Evolutionary conservation across 179 eudicot genomes (phyloP).

Genomic region (Actinidia polygama): DNA sequence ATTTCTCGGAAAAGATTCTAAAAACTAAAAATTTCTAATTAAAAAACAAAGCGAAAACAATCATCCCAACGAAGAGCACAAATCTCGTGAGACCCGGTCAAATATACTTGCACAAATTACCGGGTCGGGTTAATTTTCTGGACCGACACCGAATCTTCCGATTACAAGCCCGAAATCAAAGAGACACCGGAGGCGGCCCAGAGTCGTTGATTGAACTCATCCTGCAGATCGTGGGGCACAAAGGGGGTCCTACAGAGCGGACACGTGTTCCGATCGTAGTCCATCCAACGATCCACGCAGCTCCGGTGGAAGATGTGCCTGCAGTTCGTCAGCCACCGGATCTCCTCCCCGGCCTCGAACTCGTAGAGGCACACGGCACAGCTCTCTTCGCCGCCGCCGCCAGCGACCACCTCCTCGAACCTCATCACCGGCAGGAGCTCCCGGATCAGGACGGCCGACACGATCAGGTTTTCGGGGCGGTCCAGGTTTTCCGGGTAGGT

Average conservation of each 20-base stretch:
- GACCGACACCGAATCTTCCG: too few relatives aligned
- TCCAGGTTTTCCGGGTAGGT: not conserved
- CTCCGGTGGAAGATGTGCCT: constrained; percentile 56
- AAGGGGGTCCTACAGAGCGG: constrained; percentile 66
- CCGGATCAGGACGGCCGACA: constrained; percentile 53
- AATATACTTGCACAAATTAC: too few relatives aligned
- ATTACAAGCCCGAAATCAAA: constrained; percentile 20
- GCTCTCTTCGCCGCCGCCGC: constrained; percentile 31
- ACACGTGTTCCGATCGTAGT: constrained; percentile 56
- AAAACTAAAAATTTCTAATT: too few relatives aligned
- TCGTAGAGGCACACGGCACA: constrained; percentile 70
- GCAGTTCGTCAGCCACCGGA: constrained; percentile 56
- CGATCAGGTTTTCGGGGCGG: constrained; percentile 16
- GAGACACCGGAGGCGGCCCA: constrained; percentile 38
- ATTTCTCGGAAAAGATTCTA: too few relatives aligned
- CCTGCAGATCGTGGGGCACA: constrained; percentile 37
- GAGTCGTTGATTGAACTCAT: constrained; percentile 47
- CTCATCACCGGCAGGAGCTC: constrained; percentile 59
- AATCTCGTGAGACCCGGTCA: too few relatives aligned
- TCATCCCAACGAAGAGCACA: too few relatives aligned
- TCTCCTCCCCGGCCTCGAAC: constrained; percentile 46
- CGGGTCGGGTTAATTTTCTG: too few relatives aligned
- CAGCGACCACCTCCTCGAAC: constrained; percentile 25
- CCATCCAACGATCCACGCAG: constrained; percentile 77
- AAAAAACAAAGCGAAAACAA: too few relatives aligned